Evolutionary conservation across 2,329 filamentous ascomycete species (phyloP).

Genomic region (Fusarium sp.): DNA sequence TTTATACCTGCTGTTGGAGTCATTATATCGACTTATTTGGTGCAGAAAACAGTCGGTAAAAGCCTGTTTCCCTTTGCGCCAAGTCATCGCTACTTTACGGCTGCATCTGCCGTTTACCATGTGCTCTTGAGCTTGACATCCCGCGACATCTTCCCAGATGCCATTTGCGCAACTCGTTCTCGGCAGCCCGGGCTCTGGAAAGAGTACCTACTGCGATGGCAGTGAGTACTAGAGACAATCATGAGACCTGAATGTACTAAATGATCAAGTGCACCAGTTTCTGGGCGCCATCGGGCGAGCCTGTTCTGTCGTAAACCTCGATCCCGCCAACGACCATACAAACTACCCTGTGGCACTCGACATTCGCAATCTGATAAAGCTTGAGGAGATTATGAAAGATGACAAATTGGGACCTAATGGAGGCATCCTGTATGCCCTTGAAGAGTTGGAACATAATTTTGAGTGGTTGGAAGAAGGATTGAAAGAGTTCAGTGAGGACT

Average conservation of each 20-base stretch:
- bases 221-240: constrained; percentile 64
- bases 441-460: constrained; percentile 93
- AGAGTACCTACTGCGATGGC: constrained; percentile 98
- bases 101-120: constrained; percentile 35
- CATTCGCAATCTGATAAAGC: constrained; percentile 86
- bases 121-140: constrained; percentile 42
- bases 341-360: constrained; percentile 91
- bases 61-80: constrained; percentile 21
- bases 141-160: constrained; percentile 57
- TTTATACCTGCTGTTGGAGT: constrained; percentile 2
- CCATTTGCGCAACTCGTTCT: constrained; percentile 83
- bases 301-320: constrained; percentile 95
- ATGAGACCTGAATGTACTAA: constrained; percentile 1
- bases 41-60: constrained; percentile 23
- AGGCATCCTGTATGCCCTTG: constrained; percentile 90
- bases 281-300: constrained; percentile 94
- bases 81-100: not conserved
- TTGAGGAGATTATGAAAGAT: constrained; percentile 95
- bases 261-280: constrained; percentile 86
- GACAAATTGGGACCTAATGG: constrained; percentile 94
- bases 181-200: constrained; percentile 94
- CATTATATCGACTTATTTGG: not conserved
- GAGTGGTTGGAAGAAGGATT: constrained; percentile 90
- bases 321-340: constrained; percentile 95
- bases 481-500: constrained; percentile 86